A percentile compares a stretch with the other conserved stretches of the same genome.
Evolutionary conservation across 805 yeast genomes (phyloP).

Genomic region (Tetrapisispora phaffii): DNA sequence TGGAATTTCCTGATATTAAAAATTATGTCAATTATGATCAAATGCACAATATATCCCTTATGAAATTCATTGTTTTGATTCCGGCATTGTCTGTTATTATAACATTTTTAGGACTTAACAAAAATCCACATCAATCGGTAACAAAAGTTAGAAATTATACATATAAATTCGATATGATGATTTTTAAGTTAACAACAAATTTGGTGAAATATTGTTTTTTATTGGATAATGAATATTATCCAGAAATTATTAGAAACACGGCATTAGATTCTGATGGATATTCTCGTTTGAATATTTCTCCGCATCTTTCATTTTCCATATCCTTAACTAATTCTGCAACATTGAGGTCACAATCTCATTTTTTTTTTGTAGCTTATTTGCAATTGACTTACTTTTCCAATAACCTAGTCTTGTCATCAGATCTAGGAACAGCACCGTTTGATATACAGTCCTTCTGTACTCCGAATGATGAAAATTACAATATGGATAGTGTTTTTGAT

Average conservation of each 20-base stretch:
- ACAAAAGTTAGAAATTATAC: not conserved
- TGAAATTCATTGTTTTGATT: not conserved
- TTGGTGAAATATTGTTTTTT: constrained; percentile 6
- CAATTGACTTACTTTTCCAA: constrained; percentile 10
- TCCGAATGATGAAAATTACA: not conserved
- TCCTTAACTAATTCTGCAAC: constrained; percentile 5
- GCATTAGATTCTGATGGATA: not conserved
- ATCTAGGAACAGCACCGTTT: not conserved
- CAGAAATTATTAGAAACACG: constrained; percentile 7
- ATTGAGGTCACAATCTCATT: constrained; percentile 5
- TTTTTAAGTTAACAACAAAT: constrained; percentile 7
- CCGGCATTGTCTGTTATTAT: not conserved
- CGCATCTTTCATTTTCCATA: constrained; percentile 11
- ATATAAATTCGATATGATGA: not conserved
- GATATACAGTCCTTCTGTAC: constrained; percentile 5
- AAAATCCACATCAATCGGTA: not conserved
- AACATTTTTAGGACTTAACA: not conserved
- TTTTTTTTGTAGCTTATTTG: constrained; percentile 9
- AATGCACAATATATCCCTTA: constrained; percentile 3
- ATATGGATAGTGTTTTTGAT: constrained; percentile 5
- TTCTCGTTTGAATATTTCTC: constrained; percentile 9
- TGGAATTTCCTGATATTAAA: constrained; percentile 9
- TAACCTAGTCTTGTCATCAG: constrained; percentile 4
- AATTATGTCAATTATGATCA: constrained; percentile 6
- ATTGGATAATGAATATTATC: constrained; percentile 13